A percentile compares a stretch with the other conserved stretches of the same genome.
Evolutionary conservation across 306 rosid genomes (phyloP).

Genomic region (Prosopis cineraria): DNA sequence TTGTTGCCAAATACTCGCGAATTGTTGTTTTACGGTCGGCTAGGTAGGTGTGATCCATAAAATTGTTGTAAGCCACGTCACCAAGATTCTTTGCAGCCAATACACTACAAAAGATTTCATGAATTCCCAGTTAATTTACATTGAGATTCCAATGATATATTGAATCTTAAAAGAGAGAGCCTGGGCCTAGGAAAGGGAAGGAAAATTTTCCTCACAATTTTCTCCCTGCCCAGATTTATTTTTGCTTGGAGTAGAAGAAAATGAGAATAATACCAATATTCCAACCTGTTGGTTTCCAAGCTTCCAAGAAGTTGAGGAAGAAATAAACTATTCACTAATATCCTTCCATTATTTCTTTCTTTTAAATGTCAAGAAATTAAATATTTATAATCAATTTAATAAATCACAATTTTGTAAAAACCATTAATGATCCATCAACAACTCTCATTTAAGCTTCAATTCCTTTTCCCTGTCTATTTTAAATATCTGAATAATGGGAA

Average conservation of each 20-base stretch:
- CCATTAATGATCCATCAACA: background rate
- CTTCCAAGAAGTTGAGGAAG: background rate
- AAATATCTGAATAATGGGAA: background rate
- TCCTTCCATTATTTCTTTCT: background rate
- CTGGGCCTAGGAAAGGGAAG: background rate
- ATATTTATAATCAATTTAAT: background rate
- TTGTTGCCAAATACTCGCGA: slow-evolving; percentile 65
- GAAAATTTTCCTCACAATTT: background rate
- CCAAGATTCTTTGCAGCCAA: slow-evolving; percentile 83
- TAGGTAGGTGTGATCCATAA: slow-evolving; percentile 88
- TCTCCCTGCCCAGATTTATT: background rate
- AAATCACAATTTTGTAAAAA: background rate
- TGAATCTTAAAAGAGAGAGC: background rate
- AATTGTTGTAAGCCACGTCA: slow-evolving; percentile 65
- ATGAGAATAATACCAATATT: background rate
- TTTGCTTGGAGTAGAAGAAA: background rate
- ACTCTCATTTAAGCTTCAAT: background rate
- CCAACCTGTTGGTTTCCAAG: background rate
- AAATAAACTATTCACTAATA: background rate
- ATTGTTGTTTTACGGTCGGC: slow-evolving; percentile 91
- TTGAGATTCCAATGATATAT: slow-evolving; percentile 3
- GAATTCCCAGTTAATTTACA: slow-evolving; percentile 20
- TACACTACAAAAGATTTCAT: slow-evolving; percentile 55
- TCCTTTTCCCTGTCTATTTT: background rate
- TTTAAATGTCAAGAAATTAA: background rate